phyloP scores from a whole-genome alignment of 306 rosid species.

The Echinosophora koreensis region DNA sequence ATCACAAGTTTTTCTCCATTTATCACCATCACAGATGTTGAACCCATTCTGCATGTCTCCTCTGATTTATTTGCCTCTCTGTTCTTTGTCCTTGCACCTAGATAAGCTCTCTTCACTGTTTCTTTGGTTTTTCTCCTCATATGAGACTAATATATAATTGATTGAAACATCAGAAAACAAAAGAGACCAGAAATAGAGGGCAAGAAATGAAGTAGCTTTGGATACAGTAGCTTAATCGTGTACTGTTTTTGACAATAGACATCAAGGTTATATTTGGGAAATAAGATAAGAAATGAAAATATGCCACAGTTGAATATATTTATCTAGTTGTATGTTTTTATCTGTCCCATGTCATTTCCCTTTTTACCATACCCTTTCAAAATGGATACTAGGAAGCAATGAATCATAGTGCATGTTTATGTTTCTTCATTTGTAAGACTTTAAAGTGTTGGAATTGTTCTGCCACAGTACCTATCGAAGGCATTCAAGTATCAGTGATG shows the following conservation, averaged over 20 bases:
- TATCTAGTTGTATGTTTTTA: background rate
- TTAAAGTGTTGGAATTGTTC: no score
- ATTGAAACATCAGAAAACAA: constrained; percentile 2
- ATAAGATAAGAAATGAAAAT: background rate
- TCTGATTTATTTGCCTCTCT: constrained; percentile 52
- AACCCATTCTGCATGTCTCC: constrained; percentile 52
- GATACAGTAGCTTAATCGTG: background rate
- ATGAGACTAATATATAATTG: constrained; percentile 50
- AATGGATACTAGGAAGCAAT: background rate
- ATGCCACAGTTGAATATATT: background rate
- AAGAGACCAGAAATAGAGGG: background rate
- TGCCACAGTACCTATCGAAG: background rate
- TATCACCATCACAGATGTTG: constrained; percentile 76
- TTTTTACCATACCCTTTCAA: background rate
- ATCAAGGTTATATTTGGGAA: background rate
- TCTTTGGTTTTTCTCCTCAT: constrained; percentile 65
- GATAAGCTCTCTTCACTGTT: constrained; percentile 72
- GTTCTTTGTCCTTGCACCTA: constrained; percentile 59
- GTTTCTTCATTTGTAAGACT: no score
- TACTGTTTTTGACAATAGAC: background rate
- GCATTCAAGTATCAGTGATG: background rate
- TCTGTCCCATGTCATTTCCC: background rate
- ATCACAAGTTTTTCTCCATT: constrained; percentile 78
- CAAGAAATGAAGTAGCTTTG: background rate
- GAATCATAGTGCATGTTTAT: background rate